A percentile compares a stretch with the other conserved stretches of the same genome.
Conservation (phyloP, 2,329 filamentous ascomycete genomes). For the Aspergillus cejpii region DNA sequence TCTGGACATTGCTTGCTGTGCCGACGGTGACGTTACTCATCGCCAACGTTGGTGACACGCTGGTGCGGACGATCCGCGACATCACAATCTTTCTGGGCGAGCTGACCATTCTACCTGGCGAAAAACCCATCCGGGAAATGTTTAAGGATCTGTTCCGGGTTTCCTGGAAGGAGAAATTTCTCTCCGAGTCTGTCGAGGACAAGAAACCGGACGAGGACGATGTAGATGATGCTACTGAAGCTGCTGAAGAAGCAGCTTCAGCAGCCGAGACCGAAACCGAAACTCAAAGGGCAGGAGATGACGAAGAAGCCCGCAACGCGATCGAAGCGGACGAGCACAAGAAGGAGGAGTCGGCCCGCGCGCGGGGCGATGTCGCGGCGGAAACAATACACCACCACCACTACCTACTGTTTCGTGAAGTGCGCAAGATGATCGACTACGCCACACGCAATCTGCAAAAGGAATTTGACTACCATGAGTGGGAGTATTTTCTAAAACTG, state of each 20-base stretch:
- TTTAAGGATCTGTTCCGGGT: slow-evolving; percentile 22
- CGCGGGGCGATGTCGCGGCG: slow-evolving; percentile 39
- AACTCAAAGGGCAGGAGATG: not conserved
- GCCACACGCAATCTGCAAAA: slow-evolving; percentile 28
- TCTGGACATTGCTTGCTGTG: slow-evolving; percentile 38
- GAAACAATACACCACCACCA: slow-evolving; percentile 47
- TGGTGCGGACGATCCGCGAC: slow-evolving; percentile 49
- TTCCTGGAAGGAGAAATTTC: slow-evolving; percentile 16
- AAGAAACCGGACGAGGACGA: slow-evolving; percentile 12
- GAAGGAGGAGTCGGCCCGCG: slow-evolving; percentile 37
- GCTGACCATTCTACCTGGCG: slow-evolving; percentile 49
- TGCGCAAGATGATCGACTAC: slow-evolving; percentile 37
- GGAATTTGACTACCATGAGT: slow-evolving; percentile 39
- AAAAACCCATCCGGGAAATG: slow-evolving; percentile 33
- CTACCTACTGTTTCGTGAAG: slow-evolving; percentile 34
- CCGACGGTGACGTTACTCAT: slow-evolving; percentile 39
- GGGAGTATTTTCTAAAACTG: slow-evolving; percentile 46
- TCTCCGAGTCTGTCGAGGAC: not conserved
- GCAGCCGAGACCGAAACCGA: not conserved
- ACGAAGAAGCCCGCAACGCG: slow-evolving; percentile 25
- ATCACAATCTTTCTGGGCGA: slow-evolving; percentile 51
- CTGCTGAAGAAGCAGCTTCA: slow-evolving; percentile 3
- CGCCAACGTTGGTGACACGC: slow-evolving; percentile 34
- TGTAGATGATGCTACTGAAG: slow-evolving; percentile 2
- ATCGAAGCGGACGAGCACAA: slow-evolving; percentile 40